Conservation (phyloP, 1,139 yeast genomes). For the Pichia sp. region DNA sequence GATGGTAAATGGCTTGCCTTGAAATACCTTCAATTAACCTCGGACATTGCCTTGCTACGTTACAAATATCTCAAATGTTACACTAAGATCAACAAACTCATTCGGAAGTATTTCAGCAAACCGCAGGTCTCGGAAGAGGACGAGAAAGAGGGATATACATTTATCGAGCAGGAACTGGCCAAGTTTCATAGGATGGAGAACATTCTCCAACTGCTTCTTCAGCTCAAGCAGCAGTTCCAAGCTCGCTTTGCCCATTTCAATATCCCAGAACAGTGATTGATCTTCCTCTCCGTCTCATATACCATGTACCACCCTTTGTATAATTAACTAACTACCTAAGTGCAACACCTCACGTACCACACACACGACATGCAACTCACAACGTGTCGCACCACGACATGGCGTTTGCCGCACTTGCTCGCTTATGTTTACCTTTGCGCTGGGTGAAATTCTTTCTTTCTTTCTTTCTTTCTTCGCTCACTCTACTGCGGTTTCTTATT, state of each 20-base stretch:
- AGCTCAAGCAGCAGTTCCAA: slow-evolving; percentile 18
- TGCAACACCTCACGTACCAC: no score
- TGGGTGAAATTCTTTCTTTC: no score
- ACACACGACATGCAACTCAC: no score
- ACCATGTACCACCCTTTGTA: not conserved
- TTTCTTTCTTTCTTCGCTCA: no score
- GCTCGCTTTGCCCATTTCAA: slow-evolving; percentile 1
- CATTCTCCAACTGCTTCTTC: slow-evolving; percentile 17
- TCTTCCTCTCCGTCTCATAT: not conserved
- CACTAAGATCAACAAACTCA: slow-evolving; percentile 23
- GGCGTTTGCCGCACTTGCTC: no score
- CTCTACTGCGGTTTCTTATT: no score
- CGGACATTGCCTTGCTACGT: slow-evolving; percentile 26
- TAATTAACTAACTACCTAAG: no score
- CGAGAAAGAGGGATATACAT: slow-evolving; percentile 27
- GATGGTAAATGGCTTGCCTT: slow-evolving; percentile 17
- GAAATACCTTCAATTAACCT: slow-evolving; percentile 23
- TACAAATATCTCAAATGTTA: slow-evolving; percentile 27
- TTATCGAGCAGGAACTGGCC: slow-evolving; percentile 25
- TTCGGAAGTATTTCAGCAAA: slow-evolving; percentile 28
- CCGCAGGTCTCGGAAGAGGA: slow-evolving; percentile 25
- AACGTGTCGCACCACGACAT: no score
- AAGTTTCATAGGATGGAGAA: slow-evolving; percentile 25
- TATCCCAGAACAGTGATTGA: not conserved
- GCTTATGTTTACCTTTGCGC: no score